Base-by-base conservation (phyloP, 495 filamentous ascomycete genomes). In the Neurospora sp. region DNA sequence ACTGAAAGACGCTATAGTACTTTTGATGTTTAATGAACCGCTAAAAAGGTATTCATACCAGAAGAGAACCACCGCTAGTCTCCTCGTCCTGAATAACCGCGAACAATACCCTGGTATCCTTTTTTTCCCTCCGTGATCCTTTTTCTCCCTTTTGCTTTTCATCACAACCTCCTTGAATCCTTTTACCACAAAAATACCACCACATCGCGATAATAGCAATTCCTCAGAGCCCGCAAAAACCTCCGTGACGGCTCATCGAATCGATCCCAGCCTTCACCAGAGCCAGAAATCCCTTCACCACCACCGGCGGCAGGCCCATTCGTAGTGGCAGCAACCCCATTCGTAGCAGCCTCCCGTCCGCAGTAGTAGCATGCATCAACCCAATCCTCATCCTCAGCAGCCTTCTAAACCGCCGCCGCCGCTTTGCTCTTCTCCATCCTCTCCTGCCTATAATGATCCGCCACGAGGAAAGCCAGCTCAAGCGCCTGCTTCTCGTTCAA, bases 401-500 rank as follows among this genome's bases (percentile, higher is more conserved):
- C 47, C 10, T 27, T 27, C 47, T 59, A 65, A 7, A 37, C 53
- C 22, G 12, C 16, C 41, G 14, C 53, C 12, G 53, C 14, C 5
- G 27, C 14, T 14, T 37, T 65, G 7, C 53, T 65, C n/a, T 44
- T 71, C 39, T 75, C 72, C 14, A 75, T 68, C 71, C 84, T 76
- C 75, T 84, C 84, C 65, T 79, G 79, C 44, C 84, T 78, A 61
- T 82, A 97, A 78, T 93, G 93, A 8, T 92, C 93, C 2, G 96
- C 96, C 71, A 99, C 89, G 78, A 99, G 81, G 81, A 99, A 99
- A 2, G 96, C 94, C 79, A 98, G 82, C 82, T 99, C 96, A 35
- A 99, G 86, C 18, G 96, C 94, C 84, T 99, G 96, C 81, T 98
- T 97, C 87, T 98, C 96, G 79, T 99, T 99, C 68, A 99, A 83